Evolutionary conservation across 768 basidiomycete species (phyloP).

Genomic region (Dentipellis sp.): DNA sequence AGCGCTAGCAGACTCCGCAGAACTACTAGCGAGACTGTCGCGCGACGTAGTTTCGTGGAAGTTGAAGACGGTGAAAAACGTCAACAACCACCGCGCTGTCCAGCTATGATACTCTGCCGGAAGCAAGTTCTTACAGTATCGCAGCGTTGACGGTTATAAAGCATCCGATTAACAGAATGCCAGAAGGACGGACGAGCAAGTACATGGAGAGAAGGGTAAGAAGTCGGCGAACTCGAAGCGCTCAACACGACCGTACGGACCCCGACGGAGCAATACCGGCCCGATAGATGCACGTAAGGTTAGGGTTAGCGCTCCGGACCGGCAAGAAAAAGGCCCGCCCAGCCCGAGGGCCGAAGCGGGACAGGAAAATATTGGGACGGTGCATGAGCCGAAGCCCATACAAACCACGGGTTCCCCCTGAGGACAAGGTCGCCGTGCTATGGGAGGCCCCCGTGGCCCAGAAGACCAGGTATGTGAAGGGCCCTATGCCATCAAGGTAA

Average conservation of each 20-base stretch:
- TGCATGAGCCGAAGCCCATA: conserved; percentile 38
- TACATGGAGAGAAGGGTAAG: background rate
- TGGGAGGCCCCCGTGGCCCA: conserved; percentile 30
- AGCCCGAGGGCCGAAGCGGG: conserved; percentile 43
- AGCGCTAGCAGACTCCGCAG: no score
- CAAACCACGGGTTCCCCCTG: conserved; percentile 36
- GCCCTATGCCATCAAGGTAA: conserved; percentile 9
- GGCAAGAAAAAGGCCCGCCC: conserved; percentile 30
- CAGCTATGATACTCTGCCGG: no score
- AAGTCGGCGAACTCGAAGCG: background rate
- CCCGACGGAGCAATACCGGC: background rate
- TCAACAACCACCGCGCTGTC: no score
- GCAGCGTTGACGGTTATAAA: background rate
- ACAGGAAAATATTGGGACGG: conserved; percentile 38
- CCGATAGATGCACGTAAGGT: background rate
- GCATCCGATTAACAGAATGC: background rate
- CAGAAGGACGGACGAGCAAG: background rate
- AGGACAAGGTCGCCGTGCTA: conserved; percentile 50
- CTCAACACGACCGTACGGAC: background rate
- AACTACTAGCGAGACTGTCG: no score
- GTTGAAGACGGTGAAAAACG: no score
- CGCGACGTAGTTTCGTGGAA: no score
- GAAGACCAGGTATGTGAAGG: conserved; percentile 27
- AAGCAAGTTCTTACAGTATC: background rate
- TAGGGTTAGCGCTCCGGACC: background rate